A percentile compares a stretch with the other conserved stretches of the same genome.
These are phyloP conservation scores for Carex pumila DNA, from an alignment of 176 grass and related monocot genomes.

Conservation along the genomic window DNA sequence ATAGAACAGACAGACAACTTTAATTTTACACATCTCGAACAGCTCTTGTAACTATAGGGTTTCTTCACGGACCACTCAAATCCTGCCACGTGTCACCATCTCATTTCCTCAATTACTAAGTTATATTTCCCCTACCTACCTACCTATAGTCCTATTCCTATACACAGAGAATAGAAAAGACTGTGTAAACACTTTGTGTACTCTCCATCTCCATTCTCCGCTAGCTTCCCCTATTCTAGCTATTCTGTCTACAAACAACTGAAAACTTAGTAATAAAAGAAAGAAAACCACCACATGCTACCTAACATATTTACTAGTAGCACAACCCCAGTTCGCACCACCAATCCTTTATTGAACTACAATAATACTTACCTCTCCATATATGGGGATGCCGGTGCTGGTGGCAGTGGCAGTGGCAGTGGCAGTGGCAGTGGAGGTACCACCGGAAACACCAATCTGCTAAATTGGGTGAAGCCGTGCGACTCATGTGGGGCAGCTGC, in stretches of 20 bases:
- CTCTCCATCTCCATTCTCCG: not conserved
- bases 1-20: too few relatives aligned
- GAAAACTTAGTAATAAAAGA: not conserved
- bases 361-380: not conserved
- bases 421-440: not conserved
- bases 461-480: slow-evolving; percentile 32
- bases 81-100: not conserved
- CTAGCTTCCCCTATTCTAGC: not conserved
- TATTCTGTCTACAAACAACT: not conserved
- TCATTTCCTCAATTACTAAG: not conserved
- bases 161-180: not conserved
- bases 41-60: not conserved
- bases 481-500: slow-evolving; percentile 38
- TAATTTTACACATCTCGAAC: not conserved
- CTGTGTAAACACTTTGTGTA: not conserved
- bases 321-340: slow-evolving; percentile 15
- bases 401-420: too few relatives aligned
- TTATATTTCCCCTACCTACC: not conserved
- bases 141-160: not conserved
- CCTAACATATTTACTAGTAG: not conserved
- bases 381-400: not conserved
- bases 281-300: not conserved
- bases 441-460: not conserved
- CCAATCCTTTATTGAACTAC: slow-evolving; percentile 18
- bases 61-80: not conserved